Base-by-base conservation (phyloP, 2,329 filamentous ascomycete species). In the Rutstroemia sp. region DNA sequence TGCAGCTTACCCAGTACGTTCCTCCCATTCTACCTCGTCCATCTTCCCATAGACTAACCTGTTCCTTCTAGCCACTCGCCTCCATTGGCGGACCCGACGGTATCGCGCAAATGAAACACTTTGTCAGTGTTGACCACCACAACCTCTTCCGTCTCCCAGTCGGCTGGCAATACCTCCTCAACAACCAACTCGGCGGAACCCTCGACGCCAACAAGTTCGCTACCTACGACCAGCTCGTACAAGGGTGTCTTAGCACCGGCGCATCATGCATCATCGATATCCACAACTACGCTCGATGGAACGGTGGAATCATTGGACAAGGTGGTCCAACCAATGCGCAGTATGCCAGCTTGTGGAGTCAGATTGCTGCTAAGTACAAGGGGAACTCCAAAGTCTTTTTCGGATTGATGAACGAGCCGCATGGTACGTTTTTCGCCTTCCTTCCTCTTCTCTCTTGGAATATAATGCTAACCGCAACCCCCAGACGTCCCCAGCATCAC, bases 361-460 rank as follows among this genome's bases (percentile, higher is more conserved):
- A 79, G 57, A 68, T 84, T 4, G 84, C 84, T 1, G 73, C 70
- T 1, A 80, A 81, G 65, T 88, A 87, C 68, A 76, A 74, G 21
- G 64, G 65, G 5, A 70, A 81, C 50, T 67, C 74, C 39, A 81
- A 78, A 58, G 70, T 88, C 25, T 74, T 79, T 3, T 85, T 88
- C 61, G 83, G 82, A 14, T 67, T 88, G 46, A 87, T 88, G 83
- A 88, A 88, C 70, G 85, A 84, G 70, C 84, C 84, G 6, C 82
- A 86, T 67, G 50, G 50, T 57, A 17, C 7, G 44, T 48, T n/a
- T 49, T 45, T 21, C 2, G 1, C 6, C 6, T 23, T 44, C 23
- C n/a, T 21, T 6, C 16, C 8, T 30, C 21, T 1, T 14, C 7
- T 4, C 8, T 27, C 4, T 10, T 34, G 8, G 1, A 4, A 12